Evolutionary conservation across 768 basidiomycete genomes (phyloP), one percentile per base, ranked within the genome.

Genomic region (Pleurotus cornucopiae): DNA sequence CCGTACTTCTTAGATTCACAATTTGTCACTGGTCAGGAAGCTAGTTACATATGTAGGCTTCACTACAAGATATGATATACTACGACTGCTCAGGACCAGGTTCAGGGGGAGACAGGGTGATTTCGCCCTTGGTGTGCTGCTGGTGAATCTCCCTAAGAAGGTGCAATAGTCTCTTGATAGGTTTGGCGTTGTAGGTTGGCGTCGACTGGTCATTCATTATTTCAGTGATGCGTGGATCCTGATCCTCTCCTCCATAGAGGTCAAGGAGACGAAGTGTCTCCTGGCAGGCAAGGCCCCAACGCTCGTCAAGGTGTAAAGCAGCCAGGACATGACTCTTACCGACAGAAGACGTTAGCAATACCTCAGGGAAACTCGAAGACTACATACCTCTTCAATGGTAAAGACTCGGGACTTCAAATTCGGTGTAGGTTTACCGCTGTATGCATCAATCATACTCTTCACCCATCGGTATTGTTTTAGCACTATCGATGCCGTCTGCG

Each of bases 401-500:
- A 69, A 58, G 26, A 61, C 57, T 43, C 62, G 67, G 9, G 70
- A 63, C 46, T 61, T 72, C 18, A 73, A 69, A 0, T 82, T 79
- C 5, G 79, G 73, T 52, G 55, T 64, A 44, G 41, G 41, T 53
- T 67, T 67, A 40, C 79, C 80, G 5, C 69, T 72, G 61, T 73
- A 78, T 47, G 73, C 69, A 49, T 80, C 75, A 26, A 81, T 66
- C 66, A 78, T 73, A 30, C 73, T 64, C 58, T 82, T 75, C 41
- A 87, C 75, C 62, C 83, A 79, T 13, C 64, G 63, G 58, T 82
- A 88, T 61, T 81, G 79, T 39, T 71, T 69, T 55, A 82, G 54
- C 30, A 80, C 66, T 41, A 75, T 76, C 6, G 70, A 66, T 7
- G 75, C 70, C 9, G 72, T 70, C 37, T 72, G 73, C 6, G 70